Evolutionary conservation across 1,284 basidiomycete species (phyloP), one percentile per base, ranked within the genome.

Genomic region (Volvariella volvacea): DNA sequence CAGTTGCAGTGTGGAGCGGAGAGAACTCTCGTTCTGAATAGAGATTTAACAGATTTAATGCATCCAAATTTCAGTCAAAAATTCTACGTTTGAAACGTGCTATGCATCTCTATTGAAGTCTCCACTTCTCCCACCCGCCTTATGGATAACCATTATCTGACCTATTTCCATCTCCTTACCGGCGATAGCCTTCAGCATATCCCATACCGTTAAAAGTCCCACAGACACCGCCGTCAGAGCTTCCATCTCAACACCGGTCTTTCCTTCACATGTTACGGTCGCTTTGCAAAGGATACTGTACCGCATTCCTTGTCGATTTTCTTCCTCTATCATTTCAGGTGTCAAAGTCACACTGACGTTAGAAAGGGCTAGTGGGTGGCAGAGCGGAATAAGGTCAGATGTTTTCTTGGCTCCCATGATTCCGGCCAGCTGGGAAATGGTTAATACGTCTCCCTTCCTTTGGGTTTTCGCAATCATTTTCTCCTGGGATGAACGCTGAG

Each of bases 171-270:
- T 94, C 45, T 89, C 83, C 58, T 76, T 76, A 15, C 90, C 91
- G 2, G 84, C 88, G 1, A 92, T 83, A 4, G 88, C 87, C 64
- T 94, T 93, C 36, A 91, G 71, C 90, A 93, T 93, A 58, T 93
- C 92, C 91, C 90, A 93, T 16, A 92, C 78, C 1, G 89, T 91
- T 49, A 92, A 65, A 34, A 88, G 71, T 3, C 83, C 83, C n/a
- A 85, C 71, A 3, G 80, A 84, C 10, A 88, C 88, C 16, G 83
- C 86, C 17, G 85, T 90, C 47, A 94, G 60, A n/a, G 91, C 92
- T 65, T 94, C 91, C 90, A 94, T 94, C 68, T 94, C 91, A 19
- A 93, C 91, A 0, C 91, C 91, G 3, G 89, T 92, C 59, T 81
- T 83, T 1, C 88, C 87, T 54, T 83, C 77, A 53, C 84, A 88